Evolutionary conservation across 2,329 filamentous ascomycete genomes (phyloP).

Genomic region (Periconia macrospinosa): DNA sequence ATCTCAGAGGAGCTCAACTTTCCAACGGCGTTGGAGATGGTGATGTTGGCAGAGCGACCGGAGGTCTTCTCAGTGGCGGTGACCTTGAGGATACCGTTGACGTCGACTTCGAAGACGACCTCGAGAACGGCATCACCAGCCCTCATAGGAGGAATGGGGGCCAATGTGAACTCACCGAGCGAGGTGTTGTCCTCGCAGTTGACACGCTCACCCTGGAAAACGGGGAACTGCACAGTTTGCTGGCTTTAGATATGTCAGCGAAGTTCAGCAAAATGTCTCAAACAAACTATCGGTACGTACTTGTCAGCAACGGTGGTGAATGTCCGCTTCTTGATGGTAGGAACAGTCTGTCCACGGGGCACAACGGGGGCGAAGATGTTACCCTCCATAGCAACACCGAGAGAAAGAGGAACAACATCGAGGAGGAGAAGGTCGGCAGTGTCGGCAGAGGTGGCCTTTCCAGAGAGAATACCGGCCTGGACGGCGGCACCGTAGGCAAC

Average conservation of each 20-base stretch:
- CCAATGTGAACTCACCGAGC: constrained; percentile 93
- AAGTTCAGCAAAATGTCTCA: not conserved
- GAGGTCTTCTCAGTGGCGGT: constrained; percentile 99
- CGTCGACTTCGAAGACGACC: constrained; percentile 98
- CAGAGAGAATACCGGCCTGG: constrained; percentile 97
- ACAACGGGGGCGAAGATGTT: constrained; percentile 98
- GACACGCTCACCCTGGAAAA: constrained; percentile 94
- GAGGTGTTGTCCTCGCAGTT: constrained; percentile 99
- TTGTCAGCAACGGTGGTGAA: constrained; percentile 81
- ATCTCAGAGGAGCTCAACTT: constrained; percentile 95
- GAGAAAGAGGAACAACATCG: constrained; percentile 82
- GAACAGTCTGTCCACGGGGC: constrained; percentile 58
- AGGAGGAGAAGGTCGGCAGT: constrained; percentile 92
- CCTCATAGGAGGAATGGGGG: constrained; percentile 82
- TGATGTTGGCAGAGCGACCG: constrained; percentile 97
- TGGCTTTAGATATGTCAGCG: constrained; percentile 7
- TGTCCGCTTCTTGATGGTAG: constrained; percentile 77
- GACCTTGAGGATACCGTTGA: constrained; percentile 99
- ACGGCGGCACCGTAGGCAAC: constrained; percentile 98
- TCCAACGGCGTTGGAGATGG: constrained; percentile 98
- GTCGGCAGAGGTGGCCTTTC: constrained; percentile 94
- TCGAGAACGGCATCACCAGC: constrained; percentile 96
- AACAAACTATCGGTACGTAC: constrained; percentile 46
- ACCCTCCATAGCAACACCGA: constrained; percentile 48
- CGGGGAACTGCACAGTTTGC: constrained; percentile 85